Percentiles rank a stretch among this genome's conserved stretches.
phyloP scores from a whole-genome alignment of 768 basidiomycete genomes.

The Lentinula boryana region DNA sequence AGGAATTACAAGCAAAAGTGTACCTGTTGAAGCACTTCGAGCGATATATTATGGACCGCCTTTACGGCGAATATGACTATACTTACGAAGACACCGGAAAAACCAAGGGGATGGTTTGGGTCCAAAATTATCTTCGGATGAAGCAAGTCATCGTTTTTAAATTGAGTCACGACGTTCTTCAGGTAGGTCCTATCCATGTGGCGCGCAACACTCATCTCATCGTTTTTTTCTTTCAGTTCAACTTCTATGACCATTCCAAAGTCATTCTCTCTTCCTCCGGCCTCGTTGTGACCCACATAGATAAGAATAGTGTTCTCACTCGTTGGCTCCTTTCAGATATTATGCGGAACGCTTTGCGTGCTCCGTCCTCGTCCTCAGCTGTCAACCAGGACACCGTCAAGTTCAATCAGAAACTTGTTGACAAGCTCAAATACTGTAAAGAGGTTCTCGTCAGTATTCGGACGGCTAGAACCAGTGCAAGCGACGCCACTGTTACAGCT shows the following conservation, averaged over 20 bases:
- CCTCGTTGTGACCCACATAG: conserved; percentile 79
- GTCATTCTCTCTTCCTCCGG: conserved; percentile 82
- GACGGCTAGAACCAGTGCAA: conserved; percentile 35
- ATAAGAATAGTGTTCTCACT: conserved; percentile 78
- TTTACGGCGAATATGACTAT: conserved; percentile 83
- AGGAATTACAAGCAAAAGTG: conserved; percentile 84
- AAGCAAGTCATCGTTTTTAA: conserved; percentile 97
- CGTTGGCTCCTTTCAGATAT: conserved; percentile 69
- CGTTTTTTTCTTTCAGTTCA: conserved; percentile 66
- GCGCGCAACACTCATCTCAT: conserved; percentile 6
- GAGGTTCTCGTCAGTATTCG: conserved; percentile 74
- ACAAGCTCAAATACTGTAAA: conserved; percentile 82
- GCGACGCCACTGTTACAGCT: not conserved
- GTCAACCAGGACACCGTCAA: conserved; percentile 52
- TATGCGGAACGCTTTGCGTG: conserved; percentile 47
- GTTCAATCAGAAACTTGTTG: conserved; percentile 58
- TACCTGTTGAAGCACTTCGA: conserved; percentile 94
- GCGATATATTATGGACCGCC: conserved; percentile 85
- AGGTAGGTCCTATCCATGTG: conserved; percentile 46
- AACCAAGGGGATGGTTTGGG: conserved; percentile 88
- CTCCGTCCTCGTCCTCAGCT: conserved; percentile 15
- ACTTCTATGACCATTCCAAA: conserved; percentile 98
- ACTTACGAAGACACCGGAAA: conserved; percentile 65
- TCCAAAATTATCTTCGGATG: conserved; percentile 93
- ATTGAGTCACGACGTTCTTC: conserved; percentile 91